Evolutionary conservation across 768 basidiomycete species (phyloP).

Genomic region (Russula earlei): DNA sequence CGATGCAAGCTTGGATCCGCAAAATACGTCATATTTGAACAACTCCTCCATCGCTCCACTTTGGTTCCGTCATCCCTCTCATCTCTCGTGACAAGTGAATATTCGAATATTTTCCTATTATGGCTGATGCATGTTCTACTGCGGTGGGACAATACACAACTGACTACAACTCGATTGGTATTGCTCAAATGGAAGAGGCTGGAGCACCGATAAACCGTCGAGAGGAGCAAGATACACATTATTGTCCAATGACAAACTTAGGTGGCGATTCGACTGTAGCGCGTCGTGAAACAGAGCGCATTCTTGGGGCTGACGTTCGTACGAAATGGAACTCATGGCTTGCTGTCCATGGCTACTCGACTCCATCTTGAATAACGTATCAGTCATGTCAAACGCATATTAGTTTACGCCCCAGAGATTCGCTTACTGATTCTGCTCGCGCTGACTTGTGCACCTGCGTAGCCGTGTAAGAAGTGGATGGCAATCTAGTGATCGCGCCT

Average conservation of each 20-base stretch:
- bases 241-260: neutral
- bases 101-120: no score
- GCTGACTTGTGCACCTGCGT: neutral
- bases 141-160: neutral
- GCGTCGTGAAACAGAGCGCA: slow-evolving; percentile 11
- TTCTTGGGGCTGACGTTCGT: slow-evolving; percentile 7
- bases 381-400: neutral
- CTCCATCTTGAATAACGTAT: neutral
- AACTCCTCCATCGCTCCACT: slow-evolving; percentile 4
- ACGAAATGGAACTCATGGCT: neutral
- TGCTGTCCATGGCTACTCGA: neutral
- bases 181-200: slow-evolving; percentile 16
- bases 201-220: slow-evolving; percentile 12
- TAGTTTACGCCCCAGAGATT: neutral
- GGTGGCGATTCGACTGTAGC: neutral
- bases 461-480: neutral
- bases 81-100: neutral
- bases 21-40: neutral
- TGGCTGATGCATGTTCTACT: neutral
- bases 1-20: slow-evolving; percentile 10
- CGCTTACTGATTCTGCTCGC: slow-evolving; percentile 3
- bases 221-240: slow-evolving; percentile 13
- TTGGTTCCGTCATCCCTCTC: neutral
- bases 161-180: neutral
- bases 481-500: neutral